These are phyloP conservation scores for Erysimum cheiri DNA, from an alignment of 441 rosid genomes.

Conservation along the genomic window DNA sequence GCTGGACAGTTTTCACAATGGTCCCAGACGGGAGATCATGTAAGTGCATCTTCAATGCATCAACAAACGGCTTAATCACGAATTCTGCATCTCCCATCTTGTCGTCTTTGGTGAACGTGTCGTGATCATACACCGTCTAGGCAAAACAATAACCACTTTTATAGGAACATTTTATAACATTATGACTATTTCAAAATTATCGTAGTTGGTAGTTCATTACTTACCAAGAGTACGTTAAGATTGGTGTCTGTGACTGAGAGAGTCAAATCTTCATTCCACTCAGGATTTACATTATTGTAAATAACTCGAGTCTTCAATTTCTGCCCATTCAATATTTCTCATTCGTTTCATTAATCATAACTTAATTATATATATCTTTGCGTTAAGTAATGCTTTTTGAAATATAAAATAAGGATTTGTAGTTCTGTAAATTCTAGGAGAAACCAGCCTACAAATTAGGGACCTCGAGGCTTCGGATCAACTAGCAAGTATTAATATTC, in stretches of 20 bases:
- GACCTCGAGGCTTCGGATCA: neutral
- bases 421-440: neutral
- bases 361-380: neutral
- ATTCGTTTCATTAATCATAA: neutral
- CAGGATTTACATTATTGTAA: slow-evolving; percentile 76
- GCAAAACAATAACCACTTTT: neutral
- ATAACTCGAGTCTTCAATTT: slow-evolving; percentile 85
- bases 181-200: neutral
- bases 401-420: too few species aligned
- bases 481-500: neutral
- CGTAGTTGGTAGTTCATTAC: neutral
- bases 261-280: slow-evolving; percentile 91
- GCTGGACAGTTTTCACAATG: slow-evolving; percentile 51
- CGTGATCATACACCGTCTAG: slow-evolving; percentile 75
- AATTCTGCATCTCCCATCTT: slow-evolving; percentile 96
- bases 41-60: slow-evolving; percentile 62
- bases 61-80: slow-evolving; percentile 56
- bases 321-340: slow-evolving; percentile 47
- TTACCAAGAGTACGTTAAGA: slow-evolving; percentile 60
- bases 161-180: neutral
- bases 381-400: neutral
- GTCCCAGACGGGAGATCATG: slow-evolving; percentile 58
- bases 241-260: slow-evolving; percentile 68
- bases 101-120: slow-evolving; percentile 80
- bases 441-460: neutral